These are phyloP conservation scores for Aurantiochytrium sp. DNA, from an alignment of 108 stramenopile genomes.

Conservation along the genomic window DNA sequence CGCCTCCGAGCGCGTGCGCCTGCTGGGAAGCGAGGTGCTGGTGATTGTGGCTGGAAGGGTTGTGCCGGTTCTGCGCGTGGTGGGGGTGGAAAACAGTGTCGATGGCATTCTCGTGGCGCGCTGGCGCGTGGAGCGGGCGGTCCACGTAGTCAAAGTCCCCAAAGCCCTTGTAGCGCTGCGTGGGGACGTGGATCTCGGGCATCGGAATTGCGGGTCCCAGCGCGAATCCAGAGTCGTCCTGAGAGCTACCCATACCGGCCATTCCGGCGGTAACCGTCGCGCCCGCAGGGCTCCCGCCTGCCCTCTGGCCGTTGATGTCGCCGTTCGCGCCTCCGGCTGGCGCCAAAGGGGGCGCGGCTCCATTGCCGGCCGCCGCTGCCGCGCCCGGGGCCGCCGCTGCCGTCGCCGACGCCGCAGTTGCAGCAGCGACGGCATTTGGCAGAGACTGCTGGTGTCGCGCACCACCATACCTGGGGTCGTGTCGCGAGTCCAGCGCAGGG, in stretches of 20 bases:
- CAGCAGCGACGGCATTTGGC: background rate
- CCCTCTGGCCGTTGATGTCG: too few relatives aligned
- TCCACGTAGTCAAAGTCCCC: constrained; percentile 5
- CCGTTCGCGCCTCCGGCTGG: too few relatives aligned
- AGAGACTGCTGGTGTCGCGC: background rate
- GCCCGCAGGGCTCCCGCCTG: too few relatives aligned
- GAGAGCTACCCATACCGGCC: background rate
- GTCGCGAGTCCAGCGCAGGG: background rate
- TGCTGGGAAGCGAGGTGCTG: too few relatives aligned
- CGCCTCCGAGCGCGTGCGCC: background rate
- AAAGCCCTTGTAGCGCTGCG: background rate
- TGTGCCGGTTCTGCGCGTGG: background rate
- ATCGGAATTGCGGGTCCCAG: constrained; percentile 3
- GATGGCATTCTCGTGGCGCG: background rate
- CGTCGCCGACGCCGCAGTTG: background rate
- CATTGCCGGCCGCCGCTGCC: background rate
- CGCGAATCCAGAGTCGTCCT: background rate
- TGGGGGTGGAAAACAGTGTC: background rate
- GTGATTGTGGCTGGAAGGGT: background rate
- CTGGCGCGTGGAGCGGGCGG: background rate
- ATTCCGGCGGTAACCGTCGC: too few relatives aligned
- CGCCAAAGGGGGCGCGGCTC: background rate
- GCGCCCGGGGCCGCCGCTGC: background rate
- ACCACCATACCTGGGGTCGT: constrained; percentile 1
- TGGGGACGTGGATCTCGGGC: background rate